These are phyloP conservation scores for Ustilago xerochloae DNA, from an alignment of 1,284 basidiomycete species.

Conservation along the genomic window DNA sequence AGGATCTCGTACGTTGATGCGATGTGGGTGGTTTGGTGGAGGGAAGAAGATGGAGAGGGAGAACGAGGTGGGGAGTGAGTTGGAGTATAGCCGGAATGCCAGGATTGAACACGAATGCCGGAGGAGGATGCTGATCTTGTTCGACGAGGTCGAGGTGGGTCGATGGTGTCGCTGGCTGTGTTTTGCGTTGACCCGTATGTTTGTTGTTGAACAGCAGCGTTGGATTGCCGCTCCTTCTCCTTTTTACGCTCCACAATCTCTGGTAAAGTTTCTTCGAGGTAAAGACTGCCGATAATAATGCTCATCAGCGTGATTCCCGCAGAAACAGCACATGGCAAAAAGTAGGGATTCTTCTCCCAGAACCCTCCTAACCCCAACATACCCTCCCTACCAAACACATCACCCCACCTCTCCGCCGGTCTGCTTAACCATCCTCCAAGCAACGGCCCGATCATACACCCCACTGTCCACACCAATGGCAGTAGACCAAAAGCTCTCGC, in stretches of 20 bases:
- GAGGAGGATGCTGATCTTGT: conserved; percentile 12
- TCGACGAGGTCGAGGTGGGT: neutral
- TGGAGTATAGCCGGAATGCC: conserved; percentile 41
- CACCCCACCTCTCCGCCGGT: conserved; percentile 42
- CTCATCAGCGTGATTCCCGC: conserved; percentile 57
- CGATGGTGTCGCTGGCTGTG: neutral
- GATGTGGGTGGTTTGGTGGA: neutral
- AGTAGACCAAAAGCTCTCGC: conserved; percentile 56
- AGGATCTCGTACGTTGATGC: conserved; percentile 22
- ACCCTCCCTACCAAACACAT: conserved; percentile 13
- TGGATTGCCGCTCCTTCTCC: conserved; percentile 7
- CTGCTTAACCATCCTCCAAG: conserved; percentile 61
- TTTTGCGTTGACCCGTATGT: neutral
- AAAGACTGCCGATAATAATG: conserved; percentile 58
- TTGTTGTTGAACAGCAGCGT: too few species aligned
- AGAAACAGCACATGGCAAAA: conserved; percentile 54
- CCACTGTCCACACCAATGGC: conserved; percentile 47
- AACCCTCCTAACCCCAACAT: conserved; percentile 22
- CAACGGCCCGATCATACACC: conserved; percentile 50
- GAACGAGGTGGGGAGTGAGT: conserved; percentile 15
- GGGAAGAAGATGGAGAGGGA: neutral
- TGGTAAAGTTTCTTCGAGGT: conserved; percentile 66
- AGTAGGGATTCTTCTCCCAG: conserved; percentile 48
- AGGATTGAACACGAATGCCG: conserved; percentile 20
- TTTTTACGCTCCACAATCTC: conserved; percentile 35